Conservation (phyloP, 2,329 filamentous ascomycete genomes). For the Tolypocladium paradoxum region DNA sequence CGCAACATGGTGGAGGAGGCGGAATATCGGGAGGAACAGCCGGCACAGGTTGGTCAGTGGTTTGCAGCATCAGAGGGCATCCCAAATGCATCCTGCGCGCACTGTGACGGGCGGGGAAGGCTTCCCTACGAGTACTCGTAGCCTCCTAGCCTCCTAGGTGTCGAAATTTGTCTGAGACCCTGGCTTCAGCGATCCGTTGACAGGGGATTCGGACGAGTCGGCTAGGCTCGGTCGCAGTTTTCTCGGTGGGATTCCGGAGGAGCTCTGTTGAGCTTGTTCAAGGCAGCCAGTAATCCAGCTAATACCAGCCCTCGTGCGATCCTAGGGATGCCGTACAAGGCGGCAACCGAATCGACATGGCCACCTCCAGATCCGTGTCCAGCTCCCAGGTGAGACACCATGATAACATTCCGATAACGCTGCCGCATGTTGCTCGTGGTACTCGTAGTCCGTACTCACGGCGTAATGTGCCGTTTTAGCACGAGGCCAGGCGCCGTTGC, state of each 20-base stretch:
- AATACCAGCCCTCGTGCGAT: neutral
- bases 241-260: neutral
- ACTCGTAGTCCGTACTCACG: neutral
- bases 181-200: neutral
- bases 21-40: neutral
- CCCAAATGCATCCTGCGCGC: neutral
- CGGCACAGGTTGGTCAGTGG: neutral
- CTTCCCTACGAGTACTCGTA: no score
- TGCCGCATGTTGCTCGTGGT: neutral
- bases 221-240: neutral
- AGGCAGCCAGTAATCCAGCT: neutral
- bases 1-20: neutral
- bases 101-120: neutral
- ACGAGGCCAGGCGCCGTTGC: neutral
- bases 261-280: neutral
- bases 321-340: neutral
- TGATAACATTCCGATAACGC: neutral
- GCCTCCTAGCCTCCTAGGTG: neutral
- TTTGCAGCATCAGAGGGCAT: neutral
- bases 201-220: neutral
- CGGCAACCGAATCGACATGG: neutral
- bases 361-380: neutral
- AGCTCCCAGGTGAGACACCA: neutral
- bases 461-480: neutral
- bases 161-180: neutral